phyloP scores from a whole-genome alignment of 805 yeast genomes.

The Candida arabinofermentans region DNA sequence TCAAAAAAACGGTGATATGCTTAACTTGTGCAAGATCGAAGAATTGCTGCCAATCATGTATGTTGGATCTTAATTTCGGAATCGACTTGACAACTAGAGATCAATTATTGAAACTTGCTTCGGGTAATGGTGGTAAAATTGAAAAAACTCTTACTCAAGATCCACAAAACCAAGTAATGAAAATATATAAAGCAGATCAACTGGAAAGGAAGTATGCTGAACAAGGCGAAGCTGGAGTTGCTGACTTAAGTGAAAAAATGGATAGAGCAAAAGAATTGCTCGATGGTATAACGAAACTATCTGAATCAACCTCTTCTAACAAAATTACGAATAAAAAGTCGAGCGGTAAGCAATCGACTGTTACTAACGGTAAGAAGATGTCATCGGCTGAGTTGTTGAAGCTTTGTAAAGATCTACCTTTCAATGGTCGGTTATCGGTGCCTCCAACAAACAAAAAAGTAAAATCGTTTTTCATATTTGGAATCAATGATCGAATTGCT shows the following conservation, averaged over 20 bases:
- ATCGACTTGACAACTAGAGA: conserved; percentile 79
- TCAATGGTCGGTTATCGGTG: conserved; percentile 49
- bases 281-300: conserved; percentile 38
- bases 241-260: conserved; percentile 16
- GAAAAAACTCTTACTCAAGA: conserved; percentile 23
- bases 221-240: conserved; percentile 22
- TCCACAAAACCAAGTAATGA: conserved; percentile 40
- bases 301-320: conserved; percentile 4
- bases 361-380: conserved; percentile 6
- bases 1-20: conserved; percentile 69
- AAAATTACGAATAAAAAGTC: not conserved
- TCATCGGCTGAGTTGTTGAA: conserved; percentile 45
- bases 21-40: conserved; percentile 71
- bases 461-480: conserved; percentile 71
- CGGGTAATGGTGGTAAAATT: conserved; percentile 39
- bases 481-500: conserved; percentile 63
- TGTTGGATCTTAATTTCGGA: conserved; percentile 76
- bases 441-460: conserved; percentile 38
- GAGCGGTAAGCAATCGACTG: conserved; percentile 3
- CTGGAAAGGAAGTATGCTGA: conserved; percentile 31
- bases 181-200: conserved; percentile 52
- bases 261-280: conserved; percentile 49
- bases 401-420: conserved; percentile 59
- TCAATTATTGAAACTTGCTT: conserved; percentile 71
- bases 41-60: conserved; percentile 85